Conservation (phyloP, 352 stramenopile species). For the Globisporangium iwayamae region DNA sequence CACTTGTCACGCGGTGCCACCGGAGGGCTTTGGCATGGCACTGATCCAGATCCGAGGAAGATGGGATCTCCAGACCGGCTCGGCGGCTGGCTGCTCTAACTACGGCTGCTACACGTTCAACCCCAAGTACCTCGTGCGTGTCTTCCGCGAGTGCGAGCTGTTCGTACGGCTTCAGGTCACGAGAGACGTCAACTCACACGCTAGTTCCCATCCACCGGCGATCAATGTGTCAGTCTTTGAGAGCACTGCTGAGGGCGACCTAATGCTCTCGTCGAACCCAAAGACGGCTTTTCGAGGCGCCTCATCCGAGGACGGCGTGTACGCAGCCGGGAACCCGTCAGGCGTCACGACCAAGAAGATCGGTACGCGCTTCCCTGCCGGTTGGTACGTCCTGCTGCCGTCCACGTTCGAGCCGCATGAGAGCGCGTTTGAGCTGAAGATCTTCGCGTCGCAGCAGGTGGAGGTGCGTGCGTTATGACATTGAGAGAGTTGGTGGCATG, state of each 20-base stretch:
- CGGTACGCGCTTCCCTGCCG: constrained; percentile 28
- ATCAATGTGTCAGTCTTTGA: constrained; percentile 76
- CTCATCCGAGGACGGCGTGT: constrained; percentile 54
- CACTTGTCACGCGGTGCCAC: constrained; percentile 32
- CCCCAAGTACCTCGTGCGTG: constrained; percentile 66
- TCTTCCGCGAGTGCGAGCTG: constrained; percentile 45
- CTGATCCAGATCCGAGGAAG: constrained; percentile 31
- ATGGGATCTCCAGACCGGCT: constrained; percentile 56
- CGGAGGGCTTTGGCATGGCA: constrained; percentile 56
- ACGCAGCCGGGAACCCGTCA: constrained; percentile 47
- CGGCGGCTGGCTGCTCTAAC: constrained; percentile 66
- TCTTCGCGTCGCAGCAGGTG: constrained; percentile 46
- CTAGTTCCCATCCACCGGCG: constrained; percentile 23
- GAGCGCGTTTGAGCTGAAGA: constrained; percentile 46
- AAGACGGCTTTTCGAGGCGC: constrained; percentile 46
- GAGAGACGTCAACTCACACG: constrained; percentile 16
- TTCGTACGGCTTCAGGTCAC: constrained; percentile 50
- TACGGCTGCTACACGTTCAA: constrained; percentile 85
- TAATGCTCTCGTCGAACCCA: constrained; percentile 62
- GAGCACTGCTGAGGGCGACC: constrained; percentile 46
- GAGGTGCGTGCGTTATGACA: constrained; percentile 32
- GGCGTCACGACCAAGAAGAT: constrained; percentile 44
- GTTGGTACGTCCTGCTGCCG: constrained; percentile 71
- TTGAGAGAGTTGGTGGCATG: neutral
- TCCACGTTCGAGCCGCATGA: constrained; percentile 75